Percentiles rank a stretch among this genome's conserved stretches.
These are phyloP conservation scores for apple (Malus domestica) DNA, from an alignment of 306 rosid genomes.

Conservation along the genomic window ASM211411v1 NC_041804.1:5895501-5896000, in stretches of 20 bases:
- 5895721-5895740: not conserved
- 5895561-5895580: not conserved
- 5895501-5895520: not conserved
- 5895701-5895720: not conserved
- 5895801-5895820: constrained; percentile 27
- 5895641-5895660: not conserved
- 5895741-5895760: too few species aligned
- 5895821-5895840: constrained; percentile 35
- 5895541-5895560: not conserved
- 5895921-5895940: constrained; percentile 38
- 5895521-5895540: not conserved
- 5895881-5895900: constrained; percentile 33
- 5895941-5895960: constrained; percentile 26
- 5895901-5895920: constrained; percentile 74
- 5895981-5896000: constrained; percentile 67
- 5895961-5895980: constrained; percentile 54
- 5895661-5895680: not conserved
- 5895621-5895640: not conserved
- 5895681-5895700: too few species aligned
- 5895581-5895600: not conserved
- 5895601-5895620: not conserved
- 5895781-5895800: constrained; percentile 40
- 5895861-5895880: constrained; percentile 42
- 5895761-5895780: constrained; percentile 8
- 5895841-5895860: constrained; percentile 29